These are phyloP conservation scores for Vicia sativa DNA, from an alignment of 306 rosid genomes.

Conservation along the genomic window DNA sequence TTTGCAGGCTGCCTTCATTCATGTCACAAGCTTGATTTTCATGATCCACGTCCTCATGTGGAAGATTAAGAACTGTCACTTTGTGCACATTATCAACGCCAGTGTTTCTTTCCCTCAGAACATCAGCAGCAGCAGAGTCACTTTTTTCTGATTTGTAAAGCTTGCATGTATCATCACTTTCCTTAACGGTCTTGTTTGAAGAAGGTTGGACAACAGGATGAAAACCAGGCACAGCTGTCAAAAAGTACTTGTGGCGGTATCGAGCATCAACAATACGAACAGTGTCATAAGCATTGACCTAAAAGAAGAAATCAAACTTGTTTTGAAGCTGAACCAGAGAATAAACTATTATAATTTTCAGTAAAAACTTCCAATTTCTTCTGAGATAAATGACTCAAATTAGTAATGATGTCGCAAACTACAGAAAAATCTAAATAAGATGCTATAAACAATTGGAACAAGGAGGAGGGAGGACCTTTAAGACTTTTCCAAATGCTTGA, in stretches of 20 bases:
- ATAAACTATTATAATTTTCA: conserved; percentile 18
- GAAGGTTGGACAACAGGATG: conserved; percentile 51
- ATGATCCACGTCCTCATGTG: conserved; percentile 47
- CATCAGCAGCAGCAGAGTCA: conserved; percentile 36
- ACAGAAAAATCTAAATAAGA: conserved; percentile 29
- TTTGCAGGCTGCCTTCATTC: conserved; percentile 41
- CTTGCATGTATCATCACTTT: conserved; percentile 38
- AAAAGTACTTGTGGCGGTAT: conserved; percentile 73
- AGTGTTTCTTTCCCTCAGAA: conserved; percentile 41
- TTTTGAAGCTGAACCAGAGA: conserved; percentile 29
- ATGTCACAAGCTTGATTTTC: conserved; percentile 44
- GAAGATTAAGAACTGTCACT: conserved; percentile 84
- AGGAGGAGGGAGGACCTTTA: conserved; percentile 59
- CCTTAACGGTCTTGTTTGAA: conserved; percentile 42
- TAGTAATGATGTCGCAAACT: conserved; percentile 10
- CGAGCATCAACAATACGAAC: conserved; percentile 71
- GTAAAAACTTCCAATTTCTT: conserved; percentile 9
- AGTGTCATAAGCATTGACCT: conserved; percentile 88
- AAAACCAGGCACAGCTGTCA: conserved; percentile 53
- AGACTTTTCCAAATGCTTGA: conserved; percentile 66
- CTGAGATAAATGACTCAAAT: conserved; percentile 25
- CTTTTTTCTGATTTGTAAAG: conserved; percentile 31
- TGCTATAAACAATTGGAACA: conserved; percentile 24
- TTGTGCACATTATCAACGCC: conserved; percentile 57
- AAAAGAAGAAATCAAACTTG: conserved; percentile 31